Evolutionary conservation across 2,329 filamentous ascomycete genomes (phyloP), one percentile per base, ranked within the genome.

Genomic region (Ophiobolus disseminans): DNA sequence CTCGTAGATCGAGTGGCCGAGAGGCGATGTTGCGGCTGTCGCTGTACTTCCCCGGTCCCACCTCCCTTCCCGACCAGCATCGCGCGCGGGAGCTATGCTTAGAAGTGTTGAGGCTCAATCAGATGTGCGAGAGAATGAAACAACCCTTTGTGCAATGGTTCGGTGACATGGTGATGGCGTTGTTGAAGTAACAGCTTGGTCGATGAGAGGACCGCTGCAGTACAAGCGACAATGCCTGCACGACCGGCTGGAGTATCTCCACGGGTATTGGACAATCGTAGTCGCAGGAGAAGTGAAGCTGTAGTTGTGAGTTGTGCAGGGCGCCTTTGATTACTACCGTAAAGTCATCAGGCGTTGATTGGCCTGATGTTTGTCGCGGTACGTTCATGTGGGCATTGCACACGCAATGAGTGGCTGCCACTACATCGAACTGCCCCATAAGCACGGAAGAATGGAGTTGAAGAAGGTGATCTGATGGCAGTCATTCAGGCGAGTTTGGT

Each of bases 51-150:
- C 69, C 59, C 66, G 65, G 61, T 54, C 63, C 68, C 65, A 66
- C 58, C 50, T 51, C 49, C 19, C 58, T 59, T 44, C 35, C 54
- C 68, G 66, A 57, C 66, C 60, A 66, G 47, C 51, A 65, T 70
- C 58, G 69, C 70, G 70, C 69, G 70, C 70, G 69, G 69, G 66
- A 71, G 56, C 67, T 68, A 70, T 65, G 53, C 57, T 68, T 64
- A 60, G 66, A 65, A 58, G 44, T 58, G 63, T 62, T 70, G 69
- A 70, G 66, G 66, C 66, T 69, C 67, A 66, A 70, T 68, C 58
- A 68, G 63, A 66, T 40, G 54, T 50, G 50, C 40, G 36, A 34
- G 51, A 48, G 37, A 31, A 41, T 54, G 58, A 58, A 55, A 59
- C 53, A 23, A n/a, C 25, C 31, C 39, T 41, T 44, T 37, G 23